Evolutionary conservation across 2,329 filamentous ascomycete species (phyloP).

Genomic region (Penicillium italicum): DNA sequence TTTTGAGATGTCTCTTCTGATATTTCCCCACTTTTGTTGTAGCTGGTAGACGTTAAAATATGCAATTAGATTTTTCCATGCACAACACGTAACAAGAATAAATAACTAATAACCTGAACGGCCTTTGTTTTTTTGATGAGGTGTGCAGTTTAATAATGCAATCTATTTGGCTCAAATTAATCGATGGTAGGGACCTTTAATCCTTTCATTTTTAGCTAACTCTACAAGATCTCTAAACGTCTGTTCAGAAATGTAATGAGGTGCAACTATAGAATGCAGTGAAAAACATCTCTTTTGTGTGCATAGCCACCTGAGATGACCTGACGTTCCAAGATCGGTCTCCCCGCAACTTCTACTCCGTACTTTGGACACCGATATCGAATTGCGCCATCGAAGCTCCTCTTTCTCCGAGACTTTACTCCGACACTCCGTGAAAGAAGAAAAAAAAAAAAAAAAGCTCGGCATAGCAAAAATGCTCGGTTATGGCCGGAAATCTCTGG

Average conservation of each 20-base stretch:
- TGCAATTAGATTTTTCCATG: too few species aligned
- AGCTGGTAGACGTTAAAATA: too few species aligned
- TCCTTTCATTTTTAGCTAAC: neutral
- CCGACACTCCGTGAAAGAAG: neutral
- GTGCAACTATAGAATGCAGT: neutral
- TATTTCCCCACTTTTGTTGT: too few species aligned
- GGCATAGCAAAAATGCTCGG: constrained; percentile 12
- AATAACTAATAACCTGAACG: neutral
- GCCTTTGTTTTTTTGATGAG: too few species aligned
- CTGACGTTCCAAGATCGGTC: neutral
- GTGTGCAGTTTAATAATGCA: neutral
- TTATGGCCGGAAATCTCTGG: constrained; percentile 27
- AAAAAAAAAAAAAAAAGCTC: neutral
- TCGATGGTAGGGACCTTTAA: too few species aligned
- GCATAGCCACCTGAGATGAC: neutral
- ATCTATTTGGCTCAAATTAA: too few species aligned
- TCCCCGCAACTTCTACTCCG: neutral
- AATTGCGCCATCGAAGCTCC: neutral
- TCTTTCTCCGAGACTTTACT: neutral
- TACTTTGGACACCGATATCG: constrained; percentile 1
- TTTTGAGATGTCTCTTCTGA: too few species aligned
- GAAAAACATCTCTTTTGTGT: neutral
- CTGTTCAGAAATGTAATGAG: neutral
- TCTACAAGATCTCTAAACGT: neutral
- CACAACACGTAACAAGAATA: neutral